Base-by-base conservation (phyloP, 179 eudicot genomes). In the Corrigiola litoralis region DNA sequence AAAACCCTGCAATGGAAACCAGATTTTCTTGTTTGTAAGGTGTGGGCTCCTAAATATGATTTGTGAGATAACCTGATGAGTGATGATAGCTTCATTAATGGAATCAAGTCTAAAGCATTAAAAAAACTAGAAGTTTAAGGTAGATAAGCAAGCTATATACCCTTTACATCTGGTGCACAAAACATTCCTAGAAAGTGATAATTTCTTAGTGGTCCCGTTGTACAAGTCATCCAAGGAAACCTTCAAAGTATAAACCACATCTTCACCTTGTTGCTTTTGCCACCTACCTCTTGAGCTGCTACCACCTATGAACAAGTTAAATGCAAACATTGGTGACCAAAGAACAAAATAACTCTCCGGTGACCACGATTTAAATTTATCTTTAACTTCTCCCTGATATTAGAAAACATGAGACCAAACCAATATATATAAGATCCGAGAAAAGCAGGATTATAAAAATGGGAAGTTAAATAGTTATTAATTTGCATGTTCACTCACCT, bases 211-310 rank as follows among this genome's bases (percentile, higher is more conserved):
- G 31, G 80, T 76, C 48, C 83, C 83, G 13, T 66, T 69, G 68
- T 76, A 80, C 45, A 80, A 42, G 25, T 80, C 83, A 44, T 80
- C 83, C 73, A 80, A 64, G 25, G 83, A 80, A 53, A 80, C 83
- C 65, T 80, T 76, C 60, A 80, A 37, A 41, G 78, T 65, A 28
- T 80, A 78, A 27, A 66, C 21, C 25, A 80, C 68, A 57, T 76
- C 83, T 53, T 79, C 78, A 36, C 83, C 83, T 40, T 70, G n/a
- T n/a, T n/a, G 75, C 69, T 68, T 66, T 64, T 75, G 71, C 68
- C 71, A 69, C 53, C 76, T 71, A 62, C 67, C 45, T 62, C 80
- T 73, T 40, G 77, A 51, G 63, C 76, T 69, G 61, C 78, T 58
- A 38, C 73, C 73, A 56, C 80, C 83, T 75, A 59, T 4, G n/a